Conservation (phyloP, 1,284 basidiomycete genomes). For the Ganoderma sinense region DNA sequence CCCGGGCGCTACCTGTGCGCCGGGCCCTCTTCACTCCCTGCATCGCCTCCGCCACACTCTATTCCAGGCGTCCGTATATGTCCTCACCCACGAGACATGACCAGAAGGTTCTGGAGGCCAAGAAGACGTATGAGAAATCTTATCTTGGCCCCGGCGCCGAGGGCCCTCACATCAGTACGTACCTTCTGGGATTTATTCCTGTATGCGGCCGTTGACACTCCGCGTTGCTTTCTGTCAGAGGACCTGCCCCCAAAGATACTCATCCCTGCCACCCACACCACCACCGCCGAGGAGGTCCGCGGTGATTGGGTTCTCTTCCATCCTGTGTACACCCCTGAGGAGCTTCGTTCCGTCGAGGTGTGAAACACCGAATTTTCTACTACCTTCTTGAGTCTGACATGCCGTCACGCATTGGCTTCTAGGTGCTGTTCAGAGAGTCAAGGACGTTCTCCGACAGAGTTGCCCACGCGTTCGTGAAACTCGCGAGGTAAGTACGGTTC, state of each 20-base stretch:
- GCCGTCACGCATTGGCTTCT: conserved; percentile 2
- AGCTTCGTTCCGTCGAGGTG: conserved; percentile 82
- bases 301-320: conserved; percentile 88
- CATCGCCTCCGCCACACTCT: conserved; percentile 14
- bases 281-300: conserved; percentile 43
- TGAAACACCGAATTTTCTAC: conserved; percentile 12
- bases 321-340: conserved; percentile 80
- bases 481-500: conserved; percentile 54
- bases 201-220: conserved; percentile 4
- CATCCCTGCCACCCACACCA: conserved; percentile 12
- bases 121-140: conserved; percentile 32
- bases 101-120: conserved; percentile 17
- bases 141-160: conserved; percentile 36
- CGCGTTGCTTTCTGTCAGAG: conserved; percentile 25
- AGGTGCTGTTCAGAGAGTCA: conserved; percentile 78
- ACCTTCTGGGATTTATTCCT: background rate
- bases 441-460: conserved; percentile 77
- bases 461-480: conserved; percentile 68
- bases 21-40: conserved; percentile 23
- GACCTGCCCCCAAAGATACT: conserved; percentile 22
- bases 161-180: conserved; percentile 43
- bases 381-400: background rate
- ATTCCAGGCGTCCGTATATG: conserved; percentile 25
- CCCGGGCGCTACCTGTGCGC: conserved; percentile 24
- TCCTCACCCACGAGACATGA: conserved; percentile 15